Base-by-base conservation (phyloP, 345 rosid genomes). In the Cardamine occulta region DNA sequence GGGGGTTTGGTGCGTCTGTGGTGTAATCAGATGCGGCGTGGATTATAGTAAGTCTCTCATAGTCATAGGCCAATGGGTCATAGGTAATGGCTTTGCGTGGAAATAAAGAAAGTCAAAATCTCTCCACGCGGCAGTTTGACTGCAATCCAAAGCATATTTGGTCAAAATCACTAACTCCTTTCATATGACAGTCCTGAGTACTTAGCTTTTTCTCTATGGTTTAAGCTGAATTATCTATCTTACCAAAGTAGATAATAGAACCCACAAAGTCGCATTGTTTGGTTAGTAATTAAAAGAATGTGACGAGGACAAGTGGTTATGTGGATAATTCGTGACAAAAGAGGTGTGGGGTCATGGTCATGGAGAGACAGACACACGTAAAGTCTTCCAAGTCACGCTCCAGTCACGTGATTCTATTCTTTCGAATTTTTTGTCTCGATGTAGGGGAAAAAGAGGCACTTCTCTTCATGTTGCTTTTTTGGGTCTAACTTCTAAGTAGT, bases 351-450 rank as follows among this genome's bases (percentile, higher is more conserved):
- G 63, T 63, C 58, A 51, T 70, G 26, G 31, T 6, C 23, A 39
- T 39, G 47, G 55, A 18, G n/a, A 57, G 67, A 7, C 39, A 34
- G 2, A 75, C 74, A 75, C 68, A 64, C 70, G 66, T 63, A 55
- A 74, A 70, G 72, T 24, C 72, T 66, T 74, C 52, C 0, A 23
- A 65, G 32, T 55, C 80, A 77, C 75, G 80, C 71, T 70, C 67
- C 40, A 28, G 35, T 77, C 80, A 77, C 80, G 80, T 77, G 80
- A 56, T 77, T 70, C 71, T 76, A 47, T 70, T 63, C 66, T 63
- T 70, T 55, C 52, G 8, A 44, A 55, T 32, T 54, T 37, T 57
- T 39, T 63, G 54, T 77, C 76, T 77, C 76, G 76, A 77, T 56
- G 72, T 9, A 56, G 52, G 45, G 17, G 71, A 57, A 72, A 77